Conservation (phyloP, 345 rosid species). For the rapeseed (Brassica napus) region Da-Ae NC_063436.1:5170501-5171000, state of each 20-base stretch:
- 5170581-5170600: slow-evolving; percentile 82
- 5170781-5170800: background rate
- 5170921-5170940: slow-evolving; percentile 53
- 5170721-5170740: slow-evolving; percentile 80
- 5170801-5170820: background rate
- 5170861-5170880: slow-evolving; percentile 77
- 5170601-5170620: slow-evolving; percentile 79
- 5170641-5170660: slow-evolving; percentile 86
- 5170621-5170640: slow-evolving; percentile 86
- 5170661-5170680: slow-evolving; percentile 58
- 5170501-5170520: slow-evolving; percentile 70
- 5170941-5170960: slow-evolving; percentile 9
- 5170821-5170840: background rate
- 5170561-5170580: slow-evolving; percentile 7
- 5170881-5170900: slow-evolving; percentile 77
- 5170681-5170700: slow-evolving; percentile 75
- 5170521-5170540: background rate
- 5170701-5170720: slow-evolving; percentile 89
- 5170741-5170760: slow-evolving; percentile 88
- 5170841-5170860: slow-evolving; percentile 53
- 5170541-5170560: background rate
- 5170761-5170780: slow-evolving; percentile 49
- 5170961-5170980: background rate
- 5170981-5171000: background rate
- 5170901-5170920: slow-evolving; percentile 87